These are phyloP conservation scores for Mortierella sp. DNA, from an alignment of 371 early-diverging fungal species.

Conservation along the genomic window DNA sequence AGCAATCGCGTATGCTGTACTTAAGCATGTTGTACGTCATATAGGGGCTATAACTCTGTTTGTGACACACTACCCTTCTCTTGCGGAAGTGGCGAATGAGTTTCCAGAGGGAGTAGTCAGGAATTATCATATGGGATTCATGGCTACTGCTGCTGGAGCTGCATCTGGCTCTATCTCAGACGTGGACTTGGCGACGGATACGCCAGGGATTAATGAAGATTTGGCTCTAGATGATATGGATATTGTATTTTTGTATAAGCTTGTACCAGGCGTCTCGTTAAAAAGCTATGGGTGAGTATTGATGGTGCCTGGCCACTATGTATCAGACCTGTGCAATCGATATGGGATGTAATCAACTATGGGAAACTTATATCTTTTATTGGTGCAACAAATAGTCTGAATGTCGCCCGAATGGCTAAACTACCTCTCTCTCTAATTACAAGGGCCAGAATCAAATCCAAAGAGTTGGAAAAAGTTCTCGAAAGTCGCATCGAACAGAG, in stretches of 20 bases:
- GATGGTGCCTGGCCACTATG: not conserved
- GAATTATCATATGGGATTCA: slow-evolving; percentile 82
- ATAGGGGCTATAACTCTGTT: slow-evolving; percentile 72
- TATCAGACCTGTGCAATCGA: not conserved
- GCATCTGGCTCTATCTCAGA: not conserved
- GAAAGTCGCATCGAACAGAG: slow-evolving; percentile 32
- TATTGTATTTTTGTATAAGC: slow-evolving; percentile 90
- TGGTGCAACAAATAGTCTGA: slow-evolving; percentile 62
- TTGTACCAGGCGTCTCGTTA: slow-evolving; percentile 80
- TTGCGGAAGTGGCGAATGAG: slow-evolving; percentile 63
- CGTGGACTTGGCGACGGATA: not conserved
- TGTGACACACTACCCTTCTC: slow-evolving; percentile 95
- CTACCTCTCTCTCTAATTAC: slow-evolving; percentile 69
- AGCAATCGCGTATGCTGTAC: slow-evolving; percentile 91
- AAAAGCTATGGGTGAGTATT: slow-evolving; percentile 80
- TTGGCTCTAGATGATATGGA: slow-evolving; percentile 48
- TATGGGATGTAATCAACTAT: not conserved
- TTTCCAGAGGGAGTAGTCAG: slow-evolving; percentile 58
- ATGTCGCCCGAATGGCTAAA: slow-evolving; percentile 86
- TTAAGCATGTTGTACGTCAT: slow-evolving; percentile 76
- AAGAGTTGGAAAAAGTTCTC: slow-evolving; percentile 61
- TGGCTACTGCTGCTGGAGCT: slow-evolving; percentile 57
- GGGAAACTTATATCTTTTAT: slow-evolving; percentile 2
- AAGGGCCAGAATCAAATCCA: slow-evolving; percentile 69
- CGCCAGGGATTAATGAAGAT: not conserved